Evolutionary conservation across 2,329 filamentous ascomycete genomes (phyloP), one percentile per base, ranked within the genome.

Genomic region (Shiraia sp.): DNA sequence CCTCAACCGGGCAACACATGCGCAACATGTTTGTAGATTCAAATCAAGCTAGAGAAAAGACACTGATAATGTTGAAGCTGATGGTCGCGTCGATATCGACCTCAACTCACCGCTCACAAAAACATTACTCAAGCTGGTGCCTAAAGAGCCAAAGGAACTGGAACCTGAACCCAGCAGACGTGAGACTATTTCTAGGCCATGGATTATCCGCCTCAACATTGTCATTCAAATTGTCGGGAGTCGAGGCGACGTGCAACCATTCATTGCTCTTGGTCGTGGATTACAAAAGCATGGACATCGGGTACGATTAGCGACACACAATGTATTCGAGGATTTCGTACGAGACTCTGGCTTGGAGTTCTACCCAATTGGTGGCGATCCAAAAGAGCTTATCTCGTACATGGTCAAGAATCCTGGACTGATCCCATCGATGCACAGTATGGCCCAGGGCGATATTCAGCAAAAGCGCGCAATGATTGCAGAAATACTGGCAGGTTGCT

Each of bases 231-330:
- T 80, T 2, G 78, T 81, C 1, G 75, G 75, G 10, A 72, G 68
- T 4, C 68, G 75, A 15, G 79, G 79, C 7, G 79, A 81, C 55
- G 76, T 81, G 0, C 80, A 84, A 43, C 80, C 80, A 0, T 83
- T 84, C 39, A 68, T 84, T 36, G 78, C 80, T 0, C 67, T 84
- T 1, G 81, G 78, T 0, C 74, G 72, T 25, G 72, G 74, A 10
- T 57, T 83, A 0, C 63, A 72, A 19, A 38, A 43, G 8, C 57
- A 63, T 24, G 57, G 59, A 2, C 61, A 65, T 45, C 51, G 61
- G 13, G 53, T 65, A n/a, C 53, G 61, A 14, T 23, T 65, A 22
- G 59, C 59, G 14, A 64, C 61, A 10, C 61, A 65, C 15, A 36
- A 38, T 15, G 29, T 39, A 6, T 57, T 61, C 44, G 38, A 46